Base-by-base conservation (phyloP, 2,329 filamentous ascomycete genomes). In the Biscogniauxia mediterranea region DNA sequence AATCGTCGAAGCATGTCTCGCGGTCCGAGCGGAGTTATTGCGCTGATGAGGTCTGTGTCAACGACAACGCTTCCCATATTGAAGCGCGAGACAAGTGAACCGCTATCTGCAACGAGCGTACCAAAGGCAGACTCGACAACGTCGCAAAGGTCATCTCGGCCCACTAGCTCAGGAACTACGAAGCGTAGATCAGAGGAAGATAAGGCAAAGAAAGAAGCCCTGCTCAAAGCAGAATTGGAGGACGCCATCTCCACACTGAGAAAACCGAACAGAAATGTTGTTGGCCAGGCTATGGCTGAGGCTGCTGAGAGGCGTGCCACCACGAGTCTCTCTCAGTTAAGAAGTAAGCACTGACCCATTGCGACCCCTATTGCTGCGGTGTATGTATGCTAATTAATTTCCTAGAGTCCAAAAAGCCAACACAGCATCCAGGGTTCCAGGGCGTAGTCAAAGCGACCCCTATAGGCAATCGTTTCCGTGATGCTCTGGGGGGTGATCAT, bases 241-340 rank as follows among this genome's bases (percentile, higher is more conserved):
- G 85, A 91, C 61, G 91, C 91, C 8, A 93, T 95, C 55, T 85
- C 84, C 5, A 84, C 87, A 9, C 74, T 94, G 51, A 88, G 90
- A 72, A 92, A 88, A 74, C 91, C 91, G 0, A 93, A 94, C 69
- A 85, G 91, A 53, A 83, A 85, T 21, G 80, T 90, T 50, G 89
- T 88, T 13, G 86, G 87, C 32, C 88, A 87, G 68, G 83, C 86
- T 46, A 80, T 90, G 60, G 85, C 84, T 3, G 89, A 91, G 65
- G 88, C 85, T 25, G 83, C 85, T 4, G 89, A 92, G 71, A 83
- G 83, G 67, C 84, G 87, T 58, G 77, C 80, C 5, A 79, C 78
- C 17, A 78, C 78, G 3, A 78, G 78, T 52, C 71, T 81, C 55
- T 79, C 78, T 15, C 77, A 78, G 54, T 71, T 78, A 25, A 77